Evolutionary conservation across 2,329 filamentous ascomycete genomes (phyloP), one percentile per base, ranked within the genome.

Genomic region (Aspergillus thermomutatus): DNA sequence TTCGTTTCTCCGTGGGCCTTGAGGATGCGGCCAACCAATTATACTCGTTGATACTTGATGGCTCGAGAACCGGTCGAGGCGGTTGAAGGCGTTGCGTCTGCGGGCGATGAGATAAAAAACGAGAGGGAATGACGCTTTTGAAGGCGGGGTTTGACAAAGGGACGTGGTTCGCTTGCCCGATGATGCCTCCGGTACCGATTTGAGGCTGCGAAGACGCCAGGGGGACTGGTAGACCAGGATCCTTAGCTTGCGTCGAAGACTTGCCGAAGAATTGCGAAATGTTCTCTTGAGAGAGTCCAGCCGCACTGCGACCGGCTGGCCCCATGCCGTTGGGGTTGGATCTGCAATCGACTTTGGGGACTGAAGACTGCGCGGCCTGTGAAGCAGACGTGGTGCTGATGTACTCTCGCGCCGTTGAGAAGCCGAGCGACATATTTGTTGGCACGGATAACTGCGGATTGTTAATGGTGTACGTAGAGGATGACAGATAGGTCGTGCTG

Each of bases 391-490:
- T 70, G 0, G 66, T 71, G 52, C 73, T 72, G 27, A 76, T 80
- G 62, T 87, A 84, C 21, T 81, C 76, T 9, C 80, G 80, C 2
- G 86, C 84, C 9, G 83, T 83, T n/a, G 83, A 84, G 61, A 90
- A 90, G 0, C 83, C 85, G 0, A 81, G 76, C 8, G 83, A 72
- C 27, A 74, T 56, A 6, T 70, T 72, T 27, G 79, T 76, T 4
- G 74, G 65, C 25, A 66, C 63, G 3, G 69, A 70, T 28, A 72
- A 74, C 27, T 65, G 68, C 0, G 80, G 74, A 53, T 80, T 76
- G 48, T 84, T 82, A 84, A 89, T 88, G 0, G 86, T 89, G 4
- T 86, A 88, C 4, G 74, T 65, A 56, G 85, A 83, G 1, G 65
- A 50, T 56, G 75, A 60, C 61, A 72, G 62, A 65, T 56, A 76